Percentiles rank a stretch among this genome's conserved stretches.
These are phyloP conservation scores for Metroxylon sagu DNA, from an alignment of 176 grass and related monocot genomes.

Conservation along the genomic window DNA sequence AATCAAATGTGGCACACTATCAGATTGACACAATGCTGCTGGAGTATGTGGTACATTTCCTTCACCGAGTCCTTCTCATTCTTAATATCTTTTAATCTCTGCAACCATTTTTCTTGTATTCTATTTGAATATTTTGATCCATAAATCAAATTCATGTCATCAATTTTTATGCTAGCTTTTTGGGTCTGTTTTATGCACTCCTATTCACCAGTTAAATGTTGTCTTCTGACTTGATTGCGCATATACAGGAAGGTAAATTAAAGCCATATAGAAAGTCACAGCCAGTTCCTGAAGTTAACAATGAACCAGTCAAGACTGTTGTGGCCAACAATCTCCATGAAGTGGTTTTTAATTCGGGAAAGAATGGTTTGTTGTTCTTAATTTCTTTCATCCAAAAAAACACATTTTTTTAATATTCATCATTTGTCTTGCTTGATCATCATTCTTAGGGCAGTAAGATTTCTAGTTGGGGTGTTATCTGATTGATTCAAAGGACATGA, in stretches of 20 bases:
- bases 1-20: constrained; percentile 52
- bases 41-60: constrained; percentile 52
- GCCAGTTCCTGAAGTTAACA: constrained; percentile 68
- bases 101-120: too few species aligned
- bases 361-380: constrained; percentile 49
- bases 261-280: constrained; percentile 71
- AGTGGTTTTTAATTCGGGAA: constrained; percentile 75
- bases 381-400: background rate
- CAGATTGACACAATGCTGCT: constrained; percentile 75
- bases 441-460: too few species aligned
- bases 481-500: too few species aligned
- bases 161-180: too few species aligned
- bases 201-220: too few species aligned
- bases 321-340: constrained; percentile 70
- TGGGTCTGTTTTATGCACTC: too few species aligned
- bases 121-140: too few species aligned
- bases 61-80: background rate
- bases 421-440: too few species aligned
- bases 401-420: too few species aligned
- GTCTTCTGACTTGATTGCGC: background rate
- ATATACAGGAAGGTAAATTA: constrained; percentile 64
- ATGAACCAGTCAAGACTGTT: constrained; percentile 78
- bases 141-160: too few species aligned
- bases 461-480: too few species aligned
- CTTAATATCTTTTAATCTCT: too few species aligned